Conservation (phyloP, 2,329 filamentous ascomycete species). For the Madurella fahalii region DNA sequence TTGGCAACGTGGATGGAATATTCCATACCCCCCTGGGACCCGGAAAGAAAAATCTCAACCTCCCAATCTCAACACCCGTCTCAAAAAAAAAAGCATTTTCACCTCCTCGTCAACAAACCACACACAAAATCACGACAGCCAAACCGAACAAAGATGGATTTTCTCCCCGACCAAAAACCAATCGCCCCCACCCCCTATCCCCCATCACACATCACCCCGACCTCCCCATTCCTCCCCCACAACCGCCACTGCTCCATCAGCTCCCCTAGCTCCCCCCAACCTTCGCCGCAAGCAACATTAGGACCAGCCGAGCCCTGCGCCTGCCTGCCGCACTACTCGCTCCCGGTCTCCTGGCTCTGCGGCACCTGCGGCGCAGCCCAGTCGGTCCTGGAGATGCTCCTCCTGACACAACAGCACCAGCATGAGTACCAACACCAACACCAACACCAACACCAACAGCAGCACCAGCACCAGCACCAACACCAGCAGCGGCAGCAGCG, state of each 20-base stretch:
- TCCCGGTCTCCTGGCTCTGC: conserved; percentile 26
- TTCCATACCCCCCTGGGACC: too few relatives aligned
- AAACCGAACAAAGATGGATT: neutral
- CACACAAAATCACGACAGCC: neutral
- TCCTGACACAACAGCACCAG: neutral
- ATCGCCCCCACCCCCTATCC: conserved; percentile 1
- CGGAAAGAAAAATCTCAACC: too few relatives aligned
- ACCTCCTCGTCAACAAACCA: neutral
- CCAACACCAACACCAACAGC: neutral
- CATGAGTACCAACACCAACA: too few relatives aligned
- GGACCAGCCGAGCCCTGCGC: neutral
- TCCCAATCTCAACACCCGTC: neutral
- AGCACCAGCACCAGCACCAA: neutral
- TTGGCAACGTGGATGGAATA: too few relatives aligned
- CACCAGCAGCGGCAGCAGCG: neutral
- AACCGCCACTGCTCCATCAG: neutral
- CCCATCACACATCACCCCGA: conserved; percentile 11
- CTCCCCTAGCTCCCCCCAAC: neutral
- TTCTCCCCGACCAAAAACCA: neutral
- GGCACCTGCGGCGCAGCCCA: conserved; percentile 22
- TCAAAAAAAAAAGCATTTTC: neutral
- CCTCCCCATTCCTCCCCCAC: conserved; percentile 11
- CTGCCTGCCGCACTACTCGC: conserved; percentile 13
- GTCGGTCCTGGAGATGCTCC: conserved; percentile 19
- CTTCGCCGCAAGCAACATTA: neutral